These are phyloP conservation scores for Monosporascus sp. DNA, from an alignment of 2,329 filamentous ascomycete genomes.

Conservation along the genomic window DNA sequence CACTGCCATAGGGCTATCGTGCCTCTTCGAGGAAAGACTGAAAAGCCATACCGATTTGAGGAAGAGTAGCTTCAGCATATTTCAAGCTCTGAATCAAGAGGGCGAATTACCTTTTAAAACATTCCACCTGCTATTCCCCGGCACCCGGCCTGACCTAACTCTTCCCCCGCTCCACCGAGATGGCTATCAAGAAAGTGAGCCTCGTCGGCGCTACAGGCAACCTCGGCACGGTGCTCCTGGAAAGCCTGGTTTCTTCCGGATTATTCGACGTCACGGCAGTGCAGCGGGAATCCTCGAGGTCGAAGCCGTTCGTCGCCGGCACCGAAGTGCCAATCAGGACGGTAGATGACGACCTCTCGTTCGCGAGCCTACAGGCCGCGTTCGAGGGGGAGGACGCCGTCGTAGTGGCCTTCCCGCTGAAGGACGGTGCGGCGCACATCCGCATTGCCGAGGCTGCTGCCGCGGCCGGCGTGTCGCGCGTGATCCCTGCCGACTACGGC, in stretches of 20 bases:
- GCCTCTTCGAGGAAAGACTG: too few relatives aligned
- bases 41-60: too few relatives aligned
- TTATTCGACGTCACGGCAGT: slow-evolving; percentile 29
- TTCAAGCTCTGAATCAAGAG: too few relatives aligned
- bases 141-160: not conserved
- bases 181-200: slow-evolving; percentile 30
- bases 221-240: slow-evolving; percentile 28
- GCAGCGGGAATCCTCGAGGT: slow-evolving; percentile 28
- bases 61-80: too few relatives aligned
- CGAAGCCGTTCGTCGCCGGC: slow-evolving; percentile 6
- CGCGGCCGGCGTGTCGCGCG: slow-evolving; percentile 29
- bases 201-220: slow-evolving; percentile 34
- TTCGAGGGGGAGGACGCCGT: slow-evolving; percentile 32
- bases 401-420: slow-evolving; percentile 29
- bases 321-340: slow-evolving; percentile 14
- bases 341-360: slow-evolving; percentile 27
- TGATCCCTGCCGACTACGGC: slow-evolving; percentile 37
- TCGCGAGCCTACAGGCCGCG: slow-evolving; percentile 22
- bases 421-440: slow-evolving; percentile 25
- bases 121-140: not conserved
- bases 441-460: slow-evolving; percentile 31
- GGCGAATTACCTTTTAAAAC: too few relatives aligned
- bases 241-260: slow-evolving; percentile 24
- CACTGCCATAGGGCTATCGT: too few relatives aligned
- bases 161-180: slow-evolving; percentile 4